Evolutionary conservation across 2,329 filamentous ascomycete genomes (phyloP), one percentile per base, ranked within the genome.

Genomic region (Colletotrichum cuscutae): DNA sequence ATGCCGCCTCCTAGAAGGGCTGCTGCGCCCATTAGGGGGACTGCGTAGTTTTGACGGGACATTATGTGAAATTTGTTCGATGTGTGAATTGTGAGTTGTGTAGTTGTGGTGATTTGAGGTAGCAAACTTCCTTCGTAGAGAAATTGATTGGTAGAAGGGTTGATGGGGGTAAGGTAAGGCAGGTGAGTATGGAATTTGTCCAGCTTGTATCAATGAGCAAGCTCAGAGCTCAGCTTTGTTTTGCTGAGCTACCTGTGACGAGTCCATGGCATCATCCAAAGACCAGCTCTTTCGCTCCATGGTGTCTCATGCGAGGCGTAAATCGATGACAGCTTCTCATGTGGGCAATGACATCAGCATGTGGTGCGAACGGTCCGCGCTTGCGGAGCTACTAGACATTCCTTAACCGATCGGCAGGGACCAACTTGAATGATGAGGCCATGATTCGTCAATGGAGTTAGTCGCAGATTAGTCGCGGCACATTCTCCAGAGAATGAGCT

Each of bases 241-340:
- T 68, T 60, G 53, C 58, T 28, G 30, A 30, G 9, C 32, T 5
- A 5, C 22, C 56, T 35, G 46, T 69, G 74, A 75, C 68, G 49
- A 61, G n/a, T 15, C 8, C 32, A 68, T 74, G 71, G n/a, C 73
- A 75, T 75, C 73, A 75, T 74, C 22, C 35, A 19, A 22, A 28
- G n/a, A 6, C 32, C 6, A 49, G 42, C 42, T 42, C 37, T 15
- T 42, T 19, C 37, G 66, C 46, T 54, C 35, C n/a, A 12, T 54
- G 26, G 52, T 35, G 15, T 49, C 49, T 62, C 60, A 37, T 71
- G 35, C 49, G 63, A 53, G 12, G 53, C 26, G 63, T 52, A 57
- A 74, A 69, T 75, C 74, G 65, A 75, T 75, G 74, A 75, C 74
- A 59, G 65, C 72, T 74, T 65, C 52, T 66, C 61, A 19, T 22